Conservation (phyloP, 257 asterid genomes). For the Ligustrum vulgare region DNA sequence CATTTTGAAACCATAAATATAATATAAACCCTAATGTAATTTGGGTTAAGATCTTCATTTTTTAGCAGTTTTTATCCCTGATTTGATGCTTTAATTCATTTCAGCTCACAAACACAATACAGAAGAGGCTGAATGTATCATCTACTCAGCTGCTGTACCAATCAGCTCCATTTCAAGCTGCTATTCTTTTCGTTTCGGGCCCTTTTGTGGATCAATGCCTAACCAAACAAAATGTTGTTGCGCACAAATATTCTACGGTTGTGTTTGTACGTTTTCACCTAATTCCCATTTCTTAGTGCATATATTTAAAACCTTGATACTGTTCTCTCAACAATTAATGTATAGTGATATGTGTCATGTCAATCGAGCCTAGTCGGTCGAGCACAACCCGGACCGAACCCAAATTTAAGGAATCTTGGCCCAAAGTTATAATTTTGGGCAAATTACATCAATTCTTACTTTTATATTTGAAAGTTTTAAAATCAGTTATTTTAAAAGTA, state of each 20-base stretch:
- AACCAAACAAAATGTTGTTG: constrained; percentile 70
- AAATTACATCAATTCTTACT: no score
- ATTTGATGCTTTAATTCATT: constrained; percentile 12
- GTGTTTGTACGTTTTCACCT: constrained; percentile 48
- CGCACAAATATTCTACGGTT: constrained; percentile 63
- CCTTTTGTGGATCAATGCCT: constrained; percentile 75
- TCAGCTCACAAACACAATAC: constrained; percentile 92
- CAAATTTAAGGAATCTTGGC: not conserved
- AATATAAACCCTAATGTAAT: no score
- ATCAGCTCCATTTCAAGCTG: constrained; percentile 93
- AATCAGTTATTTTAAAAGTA: no score
- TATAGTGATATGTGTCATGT: not conserved
- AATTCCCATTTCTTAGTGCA: not conserved
- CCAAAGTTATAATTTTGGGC: no score
- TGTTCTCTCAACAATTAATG: no score
- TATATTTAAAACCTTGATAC: not conserved
- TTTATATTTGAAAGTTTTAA: no score
- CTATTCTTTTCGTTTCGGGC: constrained; percentile 67
- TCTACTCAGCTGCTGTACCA: constrained; percentile 82
- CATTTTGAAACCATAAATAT: not conserved
- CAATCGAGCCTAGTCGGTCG: not conserved
- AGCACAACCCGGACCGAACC: not conserved
- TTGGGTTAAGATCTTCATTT: not conserved
- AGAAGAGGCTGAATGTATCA: constrained; percentile 76
- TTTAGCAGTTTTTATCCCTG: constrained; percentile 9